phyloP scores from a whole-genome alignment of 73 alveolate species.

The Paraurostyla sp. region DNA sequence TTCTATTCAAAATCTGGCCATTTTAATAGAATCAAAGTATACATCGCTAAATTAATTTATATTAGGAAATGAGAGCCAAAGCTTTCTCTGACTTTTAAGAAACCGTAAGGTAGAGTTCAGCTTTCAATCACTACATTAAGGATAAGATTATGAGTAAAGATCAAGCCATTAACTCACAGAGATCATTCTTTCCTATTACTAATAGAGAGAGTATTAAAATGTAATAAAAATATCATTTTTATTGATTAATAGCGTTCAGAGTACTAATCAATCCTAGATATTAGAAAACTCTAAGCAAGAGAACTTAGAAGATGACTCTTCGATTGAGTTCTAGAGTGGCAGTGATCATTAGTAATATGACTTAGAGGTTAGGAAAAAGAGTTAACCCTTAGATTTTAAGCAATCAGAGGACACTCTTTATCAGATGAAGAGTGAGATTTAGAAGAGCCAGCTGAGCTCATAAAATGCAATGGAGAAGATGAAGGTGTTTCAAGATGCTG shows the following conservation, averaged over 20 bases:
- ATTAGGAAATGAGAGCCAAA: slow-evolving; percentile 45
- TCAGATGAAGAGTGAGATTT: neutral
- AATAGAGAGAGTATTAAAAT: neutral
- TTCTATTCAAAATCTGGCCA: neutral
- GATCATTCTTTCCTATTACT: neutral
- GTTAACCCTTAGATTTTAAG: too few relatives aligned
- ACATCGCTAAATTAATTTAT: neutral
- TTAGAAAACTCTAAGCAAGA: too few relatives aligned
- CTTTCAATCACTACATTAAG: slow-evolving; percentile 7
- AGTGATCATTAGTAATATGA: too few relatives aligned
- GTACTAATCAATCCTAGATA: too few relatives aligned
- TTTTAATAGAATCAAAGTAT: slow-evolving; percentile 25
- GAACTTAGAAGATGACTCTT: too few relatives aligned
- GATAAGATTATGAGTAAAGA: slow-evolving; percentile 30
- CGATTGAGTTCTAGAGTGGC: too few relatives aligned
- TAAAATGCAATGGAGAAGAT: neutral
- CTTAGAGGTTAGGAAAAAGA: too few relatives aligned
- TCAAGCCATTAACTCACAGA: neutral
- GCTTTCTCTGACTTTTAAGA: slow-evolving; percentile 41
- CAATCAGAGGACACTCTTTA: neutral
- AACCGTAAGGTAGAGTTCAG: slow-evolving; percentile 35
- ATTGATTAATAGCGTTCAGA: neutral
- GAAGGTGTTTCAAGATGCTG: slow-evolving; percentile 60
- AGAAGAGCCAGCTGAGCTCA: neutral
- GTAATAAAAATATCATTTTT: neutral